Evolutionary conservation across 139 green algal genomes (phyloP), one percentile per base, ranked within the genome.

Genomic region (Mychonastes homosphaera): DNA sequence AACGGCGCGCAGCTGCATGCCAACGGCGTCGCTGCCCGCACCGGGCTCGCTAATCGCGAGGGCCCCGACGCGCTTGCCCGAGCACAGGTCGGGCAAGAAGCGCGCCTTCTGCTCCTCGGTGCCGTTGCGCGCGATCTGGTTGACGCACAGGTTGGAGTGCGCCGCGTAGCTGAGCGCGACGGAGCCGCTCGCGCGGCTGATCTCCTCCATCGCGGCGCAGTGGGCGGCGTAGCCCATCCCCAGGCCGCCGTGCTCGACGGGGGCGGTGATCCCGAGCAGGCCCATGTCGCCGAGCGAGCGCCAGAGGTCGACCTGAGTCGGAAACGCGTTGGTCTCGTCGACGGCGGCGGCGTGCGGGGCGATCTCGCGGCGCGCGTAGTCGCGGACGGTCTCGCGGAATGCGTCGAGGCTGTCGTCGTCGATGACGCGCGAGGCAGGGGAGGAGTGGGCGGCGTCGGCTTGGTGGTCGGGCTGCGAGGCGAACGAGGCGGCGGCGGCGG

Each of bases 131-230:
- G 88, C 81, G 2, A 97, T 59, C 72, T 97, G 89, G 67, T 90
- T 93, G 43, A 97, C 79, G 71, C 89, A 96, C 38, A 96, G 75
- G 64, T 96, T 96, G 74, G 67, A 85, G 72, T 96, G 89, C 0
- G 89, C 89, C 21, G 85, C 89, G 61, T 96, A 96, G 21, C 63
- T 81, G 3, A 95, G 78, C 7, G 66, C 88, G 7, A 95, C 82
- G 12, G 83, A 82, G 15, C 84, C 88, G 7, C 75, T 88, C 9
- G 80, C 83, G 1, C 89, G 67, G 55, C 74, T 88, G 2, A 96
- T 46, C 72, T 95, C 88, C 78, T 96, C 88, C 89, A 96, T 96
- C 3, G 86, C 89, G 28, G 94, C 76, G 49, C 78, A 89, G 73
- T 95, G 88, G 4, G 84, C 63, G 26, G 65, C 57, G 64, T 94